Conservation (phyloP, 345 rosid species). For the Dipteronia dyeriana region DNA sequence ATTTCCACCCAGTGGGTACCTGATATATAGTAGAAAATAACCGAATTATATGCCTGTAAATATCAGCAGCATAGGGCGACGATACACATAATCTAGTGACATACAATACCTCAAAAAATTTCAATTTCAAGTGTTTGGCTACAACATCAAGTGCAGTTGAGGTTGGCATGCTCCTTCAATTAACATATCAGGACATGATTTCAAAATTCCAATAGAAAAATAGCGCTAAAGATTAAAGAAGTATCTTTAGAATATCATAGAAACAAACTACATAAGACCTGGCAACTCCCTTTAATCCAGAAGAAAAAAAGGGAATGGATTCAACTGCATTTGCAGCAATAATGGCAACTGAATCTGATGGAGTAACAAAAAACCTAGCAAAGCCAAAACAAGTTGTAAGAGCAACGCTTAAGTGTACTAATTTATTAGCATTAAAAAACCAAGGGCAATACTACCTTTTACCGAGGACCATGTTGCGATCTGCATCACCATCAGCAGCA, state of each 20-base stretch:
- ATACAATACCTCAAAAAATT: constrained; percentile 86
- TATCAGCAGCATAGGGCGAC: background rate
- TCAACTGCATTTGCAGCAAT: constrained; percentile 98
- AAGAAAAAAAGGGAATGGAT: constrained; percentile 88
- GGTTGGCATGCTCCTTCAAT: constrained; percentile 98
- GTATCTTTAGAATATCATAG: background rate
- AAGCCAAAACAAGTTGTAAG: constrained; percentile 16
- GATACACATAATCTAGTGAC: constrained; percentile 13
- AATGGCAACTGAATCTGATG: constrained; percentile 97
- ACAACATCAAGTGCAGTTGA: constrained; percentile 99
- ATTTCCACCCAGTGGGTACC: constrained; percentile 99
- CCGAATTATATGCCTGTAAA: constrained; percentile 10
- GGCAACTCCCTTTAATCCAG: constrained; percentile 98
- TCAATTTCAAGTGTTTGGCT: constrained; percentile 76
- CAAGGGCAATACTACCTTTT: constrained; percentile 60
- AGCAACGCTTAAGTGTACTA: constrained; percentile 1
- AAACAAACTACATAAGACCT: constrained; percentile 48
- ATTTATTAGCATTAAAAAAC: constrained; percentile 6
- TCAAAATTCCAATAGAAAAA: background rate
- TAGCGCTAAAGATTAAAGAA: background rate
- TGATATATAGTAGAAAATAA: constrained; percentile 34
- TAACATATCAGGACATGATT: constrained; percentile 19
- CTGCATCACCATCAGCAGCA: constrained; percentile 99
- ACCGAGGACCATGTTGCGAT: constrained; percentile 98
- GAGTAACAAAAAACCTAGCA: constrained; percentile 94